Conservation (phyloP, 2,329 filamentous ascomycete genomes). For the Colletotrichum gigasporum region DNA sequence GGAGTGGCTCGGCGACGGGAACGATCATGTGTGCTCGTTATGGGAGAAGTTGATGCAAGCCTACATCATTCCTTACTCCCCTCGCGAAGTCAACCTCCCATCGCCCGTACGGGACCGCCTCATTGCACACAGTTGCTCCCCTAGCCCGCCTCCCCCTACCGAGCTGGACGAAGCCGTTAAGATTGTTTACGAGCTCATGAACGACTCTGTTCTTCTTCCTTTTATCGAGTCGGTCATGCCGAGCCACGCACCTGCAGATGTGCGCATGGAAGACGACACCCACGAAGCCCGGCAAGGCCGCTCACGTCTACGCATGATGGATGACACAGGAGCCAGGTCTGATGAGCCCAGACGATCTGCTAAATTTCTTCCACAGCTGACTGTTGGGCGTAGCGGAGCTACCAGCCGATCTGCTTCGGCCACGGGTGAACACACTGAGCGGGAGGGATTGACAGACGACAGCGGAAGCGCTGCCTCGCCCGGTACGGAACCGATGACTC, state of each 20-base stretch:
- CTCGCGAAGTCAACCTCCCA: conserved; percentile 90
- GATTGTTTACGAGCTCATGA: conserved; percentile 96
- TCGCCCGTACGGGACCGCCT: conserved; percentile 85
- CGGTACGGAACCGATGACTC: conserved; percentile 73
- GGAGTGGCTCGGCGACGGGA: conserved; percentile 53
- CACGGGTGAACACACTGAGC: conserved; percentile 56
- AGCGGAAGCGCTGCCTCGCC: conserved; percentile 69
- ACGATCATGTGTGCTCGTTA: conserved; percentile 77
- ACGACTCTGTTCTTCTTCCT: conserved; percentile 91
- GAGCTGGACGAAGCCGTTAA: conserved; percentile 83
- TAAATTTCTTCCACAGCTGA: conserved; percentile 55
- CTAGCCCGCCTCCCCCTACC: conserved; percentile 75
- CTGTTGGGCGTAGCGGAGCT: conserved; percentile 47
- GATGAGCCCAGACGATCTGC: conserved; percentile 55
- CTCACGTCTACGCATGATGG: conserved; percentile 48
- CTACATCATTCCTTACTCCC: conserved; percentile 87
- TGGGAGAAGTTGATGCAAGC: conserved; percentile 91
- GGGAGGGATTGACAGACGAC: conserved; percentile 70
- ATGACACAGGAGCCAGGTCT: conserved; percentile 42
- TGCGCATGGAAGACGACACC: conserved; percentile 46
- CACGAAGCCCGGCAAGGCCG: conserved; percentile 48
- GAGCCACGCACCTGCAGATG: conserved; percentile 46
- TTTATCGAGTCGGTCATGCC: conserved; percentile 78
- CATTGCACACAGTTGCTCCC: conserved; percentile 67
- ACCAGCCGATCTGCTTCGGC: conserved; percentile 54